Evolutionary conservation across 2,329 filamentous ascomycete species (phyloP).

Genomic region (Cucurbitaria berberidis): DNA sequence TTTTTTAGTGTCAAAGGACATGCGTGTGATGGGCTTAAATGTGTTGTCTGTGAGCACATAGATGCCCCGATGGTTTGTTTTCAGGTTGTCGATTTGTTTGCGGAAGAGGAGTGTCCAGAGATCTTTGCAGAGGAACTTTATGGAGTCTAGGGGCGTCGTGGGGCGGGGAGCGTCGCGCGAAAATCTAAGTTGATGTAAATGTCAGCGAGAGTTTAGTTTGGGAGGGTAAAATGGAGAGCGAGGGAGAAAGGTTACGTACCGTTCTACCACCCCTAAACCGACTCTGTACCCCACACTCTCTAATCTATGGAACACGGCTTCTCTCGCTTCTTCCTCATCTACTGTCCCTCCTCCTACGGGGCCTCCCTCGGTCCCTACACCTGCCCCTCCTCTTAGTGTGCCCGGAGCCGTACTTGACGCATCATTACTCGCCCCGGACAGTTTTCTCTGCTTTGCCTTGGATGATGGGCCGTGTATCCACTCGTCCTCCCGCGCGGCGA

Average conservation of each 20-base stretch:
- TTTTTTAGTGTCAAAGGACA: slow-evolving; percentile 73
- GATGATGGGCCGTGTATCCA: slow-evolving; percentile 31
- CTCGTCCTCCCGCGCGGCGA: slow-evolving; percentile 60
- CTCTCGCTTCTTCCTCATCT: slow-evolving; percentile 81
- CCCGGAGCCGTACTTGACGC: slow-evolving; percentile 34
- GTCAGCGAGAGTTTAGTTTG: neutral
- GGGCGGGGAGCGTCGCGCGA: slow-evolving; percentile 85
- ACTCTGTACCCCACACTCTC: slow-evolving; percentile 90
- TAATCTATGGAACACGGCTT: slow-evolving; percentile 83
- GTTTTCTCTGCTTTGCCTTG: slow-evolving; percentile 19
- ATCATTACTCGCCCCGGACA: slow-evolving; percentile 30
- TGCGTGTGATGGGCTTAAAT: slow-evolving; percentile 86
- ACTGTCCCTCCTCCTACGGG: slow-evolving; percentile 43
- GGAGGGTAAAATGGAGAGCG: neutral
- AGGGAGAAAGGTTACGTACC: slow-evolving; percentile 60
- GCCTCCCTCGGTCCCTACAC: slow-evolving; percentile 15
- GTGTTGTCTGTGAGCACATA: slow-evolving; percentile 94
- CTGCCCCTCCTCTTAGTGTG: slow-evolving; percentile 18
- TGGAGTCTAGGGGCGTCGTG: slow-evolving; percentile 89
- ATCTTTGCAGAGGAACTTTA: slow-evolving; percentile 99
- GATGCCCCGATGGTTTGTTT: slow-evolving; percentile 95
- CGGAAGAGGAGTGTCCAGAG: slow-evolving; percentile 92
- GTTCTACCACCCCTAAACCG: slow-evolving; percentile 87
- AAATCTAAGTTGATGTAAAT: slow-evolving; percentile 64
- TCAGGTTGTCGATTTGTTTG: slow-evolving; percentile 98